phyloP scores from a whole-genome alignment of 1,284 basidiomycete genomes.

The Coniferiporia sulphurascens region DNA sequence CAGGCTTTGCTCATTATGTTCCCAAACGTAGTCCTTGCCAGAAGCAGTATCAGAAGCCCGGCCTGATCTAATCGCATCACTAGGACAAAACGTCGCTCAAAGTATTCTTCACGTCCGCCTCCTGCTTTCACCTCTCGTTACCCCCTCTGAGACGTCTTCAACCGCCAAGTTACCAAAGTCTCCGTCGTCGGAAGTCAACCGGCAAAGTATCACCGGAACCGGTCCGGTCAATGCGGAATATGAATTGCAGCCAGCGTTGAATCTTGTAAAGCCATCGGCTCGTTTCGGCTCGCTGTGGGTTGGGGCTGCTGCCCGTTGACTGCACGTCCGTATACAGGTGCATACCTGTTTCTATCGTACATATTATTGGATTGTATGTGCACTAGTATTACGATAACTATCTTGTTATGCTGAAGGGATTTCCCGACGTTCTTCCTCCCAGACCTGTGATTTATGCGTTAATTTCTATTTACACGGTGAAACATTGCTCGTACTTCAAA shows the following conservation, averaged over 20 bases:
- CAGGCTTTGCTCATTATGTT: background rate
- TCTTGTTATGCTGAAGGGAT: background rate
- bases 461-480: background rate
- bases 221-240: conserved; percentile 26
- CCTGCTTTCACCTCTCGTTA: conserved; percentile 32
- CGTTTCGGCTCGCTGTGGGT: conserved; percentile 41
- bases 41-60: background rate
- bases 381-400: background rate
- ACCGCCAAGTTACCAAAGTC: conserved; percentile 17
- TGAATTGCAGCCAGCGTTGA: conserved; percentile 33
- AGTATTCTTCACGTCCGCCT: conserved; percentile 30
- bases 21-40: background rate
- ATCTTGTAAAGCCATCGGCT: conserved; percentile 40
- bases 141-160: conserved; percentile 23
- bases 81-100: conserved; percentile 20
- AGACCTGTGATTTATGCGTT: conserved; percentile 3
- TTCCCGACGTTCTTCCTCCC: conserved; percentile 11
- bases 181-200: conserved; percentile 1
- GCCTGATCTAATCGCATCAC: background rate
- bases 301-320: conserved; percentile 27
- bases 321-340: background rate
- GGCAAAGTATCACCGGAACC: conserved; percentile 19
- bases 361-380: background rate
- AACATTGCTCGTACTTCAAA: conserved; percentile 46
- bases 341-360: background rate